Evolutionary conservation across 257 asterid genomes (phyloP), one percentile per base, ranked within the genome.

Genomic region (Solanum habrochaites): DNA sequence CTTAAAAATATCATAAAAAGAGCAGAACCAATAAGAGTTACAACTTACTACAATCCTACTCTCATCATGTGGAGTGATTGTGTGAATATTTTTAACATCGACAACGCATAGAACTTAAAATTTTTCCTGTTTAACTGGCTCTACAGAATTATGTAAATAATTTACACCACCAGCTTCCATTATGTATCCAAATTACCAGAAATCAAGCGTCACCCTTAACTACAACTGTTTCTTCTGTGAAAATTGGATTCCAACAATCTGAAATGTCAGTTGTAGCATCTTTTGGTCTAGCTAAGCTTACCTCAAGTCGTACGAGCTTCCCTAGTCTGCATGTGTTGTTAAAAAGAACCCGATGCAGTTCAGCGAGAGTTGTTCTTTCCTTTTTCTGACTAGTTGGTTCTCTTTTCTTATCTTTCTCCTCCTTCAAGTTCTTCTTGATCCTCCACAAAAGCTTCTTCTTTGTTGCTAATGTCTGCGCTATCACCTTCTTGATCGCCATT

Each of bases 361-460:
- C 15, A 15, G 66, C 25, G 10, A 78, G 35, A 47, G 85, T 80
- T 13, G 43, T 27, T 16, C 67, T 80, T 80, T 80, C 25, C 42
- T 14, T 75, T 49, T 49, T 49, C 43, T 49, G 69, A 80, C 52
- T 18, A 80, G 29, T 47, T 47, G 9, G 56, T 47, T 80, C 49
- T 86, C 81, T 27, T 29, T 52, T 40, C 58, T 93, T 93, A 94
- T 91, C 96, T 93, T 67, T 97, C 99, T 45, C 96, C 98, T 1
- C 95, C 98, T 89, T 97, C 99, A 1, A 94, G 98, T 87, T 97
- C 99, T 89, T 96, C 99, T 85, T 93, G 98, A 90, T 97, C 99
- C 86, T 97, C 99, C 87, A 95, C 95, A 86, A 89, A 98, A 12
- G 94, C 60, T 43, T 96, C 99, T 87, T 97, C 98, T 87, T 95